Evolutionary conservation across 208 protist genomes (phyloP), one percentile per base, ranked within the genome.

Genomic region (Leishmania gerbilli): DNA sequence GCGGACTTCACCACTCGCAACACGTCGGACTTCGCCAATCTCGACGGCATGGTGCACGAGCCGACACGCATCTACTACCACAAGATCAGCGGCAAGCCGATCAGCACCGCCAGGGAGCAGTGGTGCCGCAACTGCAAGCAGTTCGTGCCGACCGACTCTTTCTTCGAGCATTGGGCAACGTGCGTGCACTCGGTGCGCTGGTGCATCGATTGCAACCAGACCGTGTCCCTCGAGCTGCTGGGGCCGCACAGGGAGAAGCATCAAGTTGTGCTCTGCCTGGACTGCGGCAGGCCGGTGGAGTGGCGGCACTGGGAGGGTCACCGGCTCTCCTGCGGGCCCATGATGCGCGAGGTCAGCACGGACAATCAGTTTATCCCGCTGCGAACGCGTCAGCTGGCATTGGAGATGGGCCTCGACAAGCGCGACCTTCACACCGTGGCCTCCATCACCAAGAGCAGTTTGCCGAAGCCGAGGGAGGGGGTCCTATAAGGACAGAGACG

Each of bases 101-200:
- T 96, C 71, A 90, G 79, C 55, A 71, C 79, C 11, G 87, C 84
- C 9, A 75, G 49, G 49, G 91, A 97, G 90, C 91, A 96, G 81
- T 98, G 94, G 93, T 98, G 95, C 84, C 91, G 93, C 69, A 98
- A 98, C 86, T 98, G 95, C 85, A 98, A 98, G 79, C 79, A 86
- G 15, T 96, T 96, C 68, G 88, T 98, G 17, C 81, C 90, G 31
- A 90, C 91, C 0, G 71, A 49, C 6, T 74, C 58, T 31, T 98
- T 98, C 78, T 95, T 91, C 55, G 77, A 84, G 47, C 95, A 98
- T 85, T 98, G 95, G 94, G 55, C 80, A 17, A 2, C 74, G 47
- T 98, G 95, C 80, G 89, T 98, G 47, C 74, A 86, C 68, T 77
- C 90, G 67, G 92, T 96, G 79, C 92, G 95, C 60, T 98, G 95